phyloP scores from a whole-genome alignment of 2,329 filamentous ascomycete species.

The Byssochlamys sp. region DNA sequence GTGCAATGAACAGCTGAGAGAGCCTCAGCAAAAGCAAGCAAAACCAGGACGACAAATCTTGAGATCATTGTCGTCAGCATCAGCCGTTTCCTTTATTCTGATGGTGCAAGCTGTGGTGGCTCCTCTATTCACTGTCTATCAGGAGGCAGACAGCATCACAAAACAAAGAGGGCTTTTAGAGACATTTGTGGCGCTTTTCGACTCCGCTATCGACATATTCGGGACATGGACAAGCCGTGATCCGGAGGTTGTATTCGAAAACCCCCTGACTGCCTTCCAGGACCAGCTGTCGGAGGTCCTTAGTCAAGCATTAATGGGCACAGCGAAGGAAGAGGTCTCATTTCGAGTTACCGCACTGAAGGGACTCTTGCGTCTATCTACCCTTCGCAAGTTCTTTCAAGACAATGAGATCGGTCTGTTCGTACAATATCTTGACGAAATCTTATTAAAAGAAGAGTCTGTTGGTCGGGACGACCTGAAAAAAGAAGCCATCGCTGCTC shows the following conservation, averaged over 20 bases:
- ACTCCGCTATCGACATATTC: conserved; percentile 49
- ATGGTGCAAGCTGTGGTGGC: conserved; percentile 49
- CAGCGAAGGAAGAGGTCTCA: conserved; percentile 42
- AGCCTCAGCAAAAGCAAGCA: conserved; percentile 60
- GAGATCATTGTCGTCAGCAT: conserved; percentile 46
- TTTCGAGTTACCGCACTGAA: conserved; percentile 41
- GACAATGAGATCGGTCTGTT: conserved; percentile 45
- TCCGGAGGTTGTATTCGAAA: conserved; percentile 27
- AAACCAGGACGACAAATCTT: conserved; percentile 55
- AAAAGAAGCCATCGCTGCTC: conserved; percentile 47
- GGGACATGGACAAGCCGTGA: conserved; percentile 45
- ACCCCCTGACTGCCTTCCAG: conserved; percentile 39
- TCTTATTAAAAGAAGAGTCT: conserved; percentile 51
- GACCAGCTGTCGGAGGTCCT: conserved; percentile 47
- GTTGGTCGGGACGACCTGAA: conserved; percentile 49
- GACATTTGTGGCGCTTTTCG: conserved; percentile 48
- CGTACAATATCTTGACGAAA: conserved; percentile 50
- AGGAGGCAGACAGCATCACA: conserved; percentile 51
- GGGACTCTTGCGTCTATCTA: conserved; percentile 39
- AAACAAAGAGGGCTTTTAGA: conserved; percentile 56
- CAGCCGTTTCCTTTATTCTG: conserved; percentile 45
- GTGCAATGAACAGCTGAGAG: conserved; percentile 58
- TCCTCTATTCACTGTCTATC: conserved; percentile 50
- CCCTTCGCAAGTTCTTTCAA: conserved; percentile 38
- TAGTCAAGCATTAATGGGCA: conserved; percentile 45